Percentiles rank a stretch among this genome's conserved stretches.
phyloP scores from a whole-genome alignment of 169 alveolate species.

The Babesia microti region DNA sequence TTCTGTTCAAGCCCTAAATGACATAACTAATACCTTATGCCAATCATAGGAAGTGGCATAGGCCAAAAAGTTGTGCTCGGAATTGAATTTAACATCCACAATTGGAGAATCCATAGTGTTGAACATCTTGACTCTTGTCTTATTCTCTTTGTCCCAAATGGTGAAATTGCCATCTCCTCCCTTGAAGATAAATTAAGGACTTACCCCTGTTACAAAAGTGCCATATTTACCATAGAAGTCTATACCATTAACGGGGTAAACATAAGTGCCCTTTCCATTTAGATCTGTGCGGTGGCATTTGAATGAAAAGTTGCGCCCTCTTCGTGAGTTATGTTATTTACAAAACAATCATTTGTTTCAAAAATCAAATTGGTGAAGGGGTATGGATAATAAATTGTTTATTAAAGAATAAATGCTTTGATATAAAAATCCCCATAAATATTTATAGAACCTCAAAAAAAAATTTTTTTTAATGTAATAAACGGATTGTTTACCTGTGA shows the following conservation, averaged over 20 bases:
- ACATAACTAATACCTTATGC: no score
- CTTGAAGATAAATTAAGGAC: no score
- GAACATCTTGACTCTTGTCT: conserved; percentile 32
- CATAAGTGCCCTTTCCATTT: conserved; percentile 13
- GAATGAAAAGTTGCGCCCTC: conserved; percentile 29
- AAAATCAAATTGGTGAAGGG: no score
- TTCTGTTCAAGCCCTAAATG: conserved; percentile 24
- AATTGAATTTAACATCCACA: conserved; percentile 38
- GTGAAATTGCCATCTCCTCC: conserved; percentile 45
- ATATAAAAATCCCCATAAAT: no score
- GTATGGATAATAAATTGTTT: no score
- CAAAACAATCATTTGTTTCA: no score
- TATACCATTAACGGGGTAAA: conserved; percentile 40
- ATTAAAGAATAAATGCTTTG: no score
- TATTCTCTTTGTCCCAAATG: conserved; percentile 47
- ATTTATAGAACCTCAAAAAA: no score
- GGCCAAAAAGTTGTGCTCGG: conserved; percentile 37
- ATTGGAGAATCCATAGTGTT: conserved; percentile 37
- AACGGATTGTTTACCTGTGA: no score
- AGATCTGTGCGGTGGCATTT: conserved; percentile 42
- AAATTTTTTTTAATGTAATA: no score
- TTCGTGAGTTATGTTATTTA: no score
- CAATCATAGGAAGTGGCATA: conserved; percentile 50
- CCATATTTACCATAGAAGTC: conserved; percentile 38
- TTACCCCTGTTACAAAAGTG: conserved; percentile 46